phyloP scores from a whole-genome alignment of 768 basidiomycete genomes.

The Chalciporus sphaerocephalus region DNA sequence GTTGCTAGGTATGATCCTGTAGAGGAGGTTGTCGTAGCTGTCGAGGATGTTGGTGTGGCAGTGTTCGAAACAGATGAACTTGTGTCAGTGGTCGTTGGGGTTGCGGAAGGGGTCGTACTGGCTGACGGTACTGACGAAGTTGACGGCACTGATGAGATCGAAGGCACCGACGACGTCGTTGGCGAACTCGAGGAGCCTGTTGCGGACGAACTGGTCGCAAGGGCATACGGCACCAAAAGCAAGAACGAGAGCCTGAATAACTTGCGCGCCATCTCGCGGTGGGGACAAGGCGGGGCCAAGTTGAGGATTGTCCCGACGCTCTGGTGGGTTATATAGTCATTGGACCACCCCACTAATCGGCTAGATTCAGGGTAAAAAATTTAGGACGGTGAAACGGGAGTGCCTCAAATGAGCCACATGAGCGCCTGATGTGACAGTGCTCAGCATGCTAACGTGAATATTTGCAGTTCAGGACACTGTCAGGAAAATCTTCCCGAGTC shows the following conservation, averaged over 20 bases:
- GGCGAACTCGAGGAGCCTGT: not conserved
- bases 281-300: not conserved
- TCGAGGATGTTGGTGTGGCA: not conserved
- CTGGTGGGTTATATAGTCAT: not conserved
- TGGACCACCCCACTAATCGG: not conserved
- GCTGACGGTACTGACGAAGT: not conserved
- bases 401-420: too few species aligned
- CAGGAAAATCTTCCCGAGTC: too few species aligned
- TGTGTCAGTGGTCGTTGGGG: not conserved
- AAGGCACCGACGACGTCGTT: not conserved
- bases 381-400: too few species aligned
- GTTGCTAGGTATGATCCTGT: slow-evolving; percentile 7
- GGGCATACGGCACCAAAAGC: slow-evolving; percentile 5
- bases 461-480: too few species aligned
- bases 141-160: not conserved
- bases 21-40: slow-evolving; percentile 6
- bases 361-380: not conserved
- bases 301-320: not conserved
- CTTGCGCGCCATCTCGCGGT: slow-evolving; percentile 16
- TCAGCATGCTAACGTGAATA: too few species aligned
- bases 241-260: slow-evolving; percentile 11
- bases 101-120: not conserved
- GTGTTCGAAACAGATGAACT: not conserved
- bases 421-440: too few species aligned
- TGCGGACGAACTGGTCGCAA: not conserved